Conservation (phyloP, 352 stramenopile genomes). For the Phytophthora sansomeana region DNA sequence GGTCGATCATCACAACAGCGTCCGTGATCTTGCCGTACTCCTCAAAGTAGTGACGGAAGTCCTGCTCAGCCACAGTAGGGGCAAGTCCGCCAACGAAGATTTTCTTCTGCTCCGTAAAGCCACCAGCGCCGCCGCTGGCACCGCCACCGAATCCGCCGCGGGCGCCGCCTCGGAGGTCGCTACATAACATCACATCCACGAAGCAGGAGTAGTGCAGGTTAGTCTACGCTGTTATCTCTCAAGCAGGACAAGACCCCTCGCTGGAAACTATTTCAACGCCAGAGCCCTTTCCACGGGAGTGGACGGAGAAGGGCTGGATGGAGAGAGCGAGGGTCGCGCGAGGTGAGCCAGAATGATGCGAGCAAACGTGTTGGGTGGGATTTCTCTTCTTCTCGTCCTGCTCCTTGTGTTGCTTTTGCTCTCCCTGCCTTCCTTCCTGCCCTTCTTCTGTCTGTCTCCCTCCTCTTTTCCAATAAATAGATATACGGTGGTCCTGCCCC, state of each 20-base stretch:
- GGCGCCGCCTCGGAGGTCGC: constrained; percentile 45
- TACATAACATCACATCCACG: constrained; percentile 39
- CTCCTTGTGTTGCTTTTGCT: constrained; percentile 34
- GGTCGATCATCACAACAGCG: constrained; percentile 94
- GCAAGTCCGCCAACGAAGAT: constrained; percentile 94
- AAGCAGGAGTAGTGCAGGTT: constrained; percentile 33
- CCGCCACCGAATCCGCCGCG: constrained; percentile 38
- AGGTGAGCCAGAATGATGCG: constrained; percentile 31
- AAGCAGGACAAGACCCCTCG: constrained; percentile 1
- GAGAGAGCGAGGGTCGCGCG: constrained; percentile 42
- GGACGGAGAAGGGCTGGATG: constrained; percentile 42
- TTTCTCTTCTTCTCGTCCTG: constrained; percentile 38
- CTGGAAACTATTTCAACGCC: constrained; percentile 20
- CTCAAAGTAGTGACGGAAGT: constrained; percentile 94
- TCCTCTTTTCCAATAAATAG: constrained; percentile 41
- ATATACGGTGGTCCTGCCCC: constrained; percentile 30
- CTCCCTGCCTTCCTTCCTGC: constrained; percentile 39
- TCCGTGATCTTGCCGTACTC: constrained; percentile 92
- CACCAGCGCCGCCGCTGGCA: constrained; percentile 29
- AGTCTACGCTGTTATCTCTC: constrained; percentile 15
- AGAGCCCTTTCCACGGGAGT: constrained; percentile 36
- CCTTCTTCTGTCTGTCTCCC: constrained; percentile 33
- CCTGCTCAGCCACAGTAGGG: constrained; percentile 86
- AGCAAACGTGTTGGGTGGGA: constrained; percentile 50
- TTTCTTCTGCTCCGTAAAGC: constrained; percentile 87